Evolutionary conservation across 2,329 filamentous ascomycete genomes (phyloP).

Genomic region (Fusarium cyanostomum): DNA sequence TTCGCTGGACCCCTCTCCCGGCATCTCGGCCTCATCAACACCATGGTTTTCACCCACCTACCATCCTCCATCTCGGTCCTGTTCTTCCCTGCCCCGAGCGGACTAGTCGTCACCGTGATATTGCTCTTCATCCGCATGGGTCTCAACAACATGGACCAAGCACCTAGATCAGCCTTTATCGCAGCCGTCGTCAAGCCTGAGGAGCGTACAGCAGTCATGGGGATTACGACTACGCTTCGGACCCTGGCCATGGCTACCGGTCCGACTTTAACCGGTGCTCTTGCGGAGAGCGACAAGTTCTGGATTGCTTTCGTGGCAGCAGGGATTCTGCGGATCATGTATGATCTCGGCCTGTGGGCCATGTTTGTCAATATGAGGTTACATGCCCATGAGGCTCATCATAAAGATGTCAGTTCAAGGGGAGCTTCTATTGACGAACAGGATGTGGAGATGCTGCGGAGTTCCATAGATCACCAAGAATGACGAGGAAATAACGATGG

Average conservation of each 20-base stretch:
- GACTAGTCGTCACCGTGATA: conserved; percentile 60
- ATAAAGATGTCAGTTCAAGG: background rate
- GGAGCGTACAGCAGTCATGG: conserved; percentile 76
- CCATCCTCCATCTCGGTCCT: conserved; percentile 70
- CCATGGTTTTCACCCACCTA: conserved; percentile 70
- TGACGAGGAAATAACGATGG: background rate
- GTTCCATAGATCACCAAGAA: conserved; percentile 12
- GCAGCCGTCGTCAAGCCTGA: conserved; percentile 71
- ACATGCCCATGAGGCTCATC: conserved; percentile 52
- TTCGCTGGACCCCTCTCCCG: conserved; percentile 67
- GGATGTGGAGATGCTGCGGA: conserved; percentile 12
- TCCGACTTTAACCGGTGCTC: conserved; percentile 63
- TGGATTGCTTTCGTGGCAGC: conserved; percentile 71
- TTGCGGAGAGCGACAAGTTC: conserved; percentile 63
- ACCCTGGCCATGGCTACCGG: conserved; percentile 66
- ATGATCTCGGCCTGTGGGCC: conserved; percentile 67
- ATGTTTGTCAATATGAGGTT: conserved; percentile 68
- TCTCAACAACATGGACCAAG: conserved; percentile 76
- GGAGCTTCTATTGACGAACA: conserved; percentile 25
- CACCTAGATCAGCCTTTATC: conserved; percentile 71
- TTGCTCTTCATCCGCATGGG: conserved; percentile 68
- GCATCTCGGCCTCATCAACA: conserved; percentile 69
- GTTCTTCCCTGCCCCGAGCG: conserved; percentile 65
- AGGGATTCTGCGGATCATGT: conserved; percentile 61
- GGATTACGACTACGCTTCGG: conserved; percentile 69